Base-by-base conservation (phyloP, 495 filamentous ascomycete species). In the Daldinia loculata region DNA sequence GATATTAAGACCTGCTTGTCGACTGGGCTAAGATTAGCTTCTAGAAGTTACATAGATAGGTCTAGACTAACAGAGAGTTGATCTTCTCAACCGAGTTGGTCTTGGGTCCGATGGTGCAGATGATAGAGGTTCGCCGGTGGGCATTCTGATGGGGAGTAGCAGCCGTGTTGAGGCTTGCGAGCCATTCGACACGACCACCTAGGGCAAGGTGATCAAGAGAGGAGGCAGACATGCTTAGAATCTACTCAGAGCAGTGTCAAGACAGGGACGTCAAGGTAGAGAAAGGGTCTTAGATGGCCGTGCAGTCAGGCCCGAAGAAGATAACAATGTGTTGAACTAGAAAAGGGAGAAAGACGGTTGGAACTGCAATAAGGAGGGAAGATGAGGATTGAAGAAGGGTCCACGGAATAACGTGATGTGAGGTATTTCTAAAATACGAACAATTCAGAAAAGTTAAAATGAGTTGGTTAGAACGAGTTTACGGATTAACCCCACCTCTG, bases 21-120 rank as follows among this genome's bases (percentile, higher is more conserved):
- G 65, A 27, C 70, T 72, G 36, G 4, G 36, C 58, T 1, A 12
- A 34, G 3, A 41, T 72, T 27, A 72, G 61, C 50, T 61, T 64
- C 27, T 29, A 36, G 22, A 8, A 6, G 26, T 45, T 52, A 27
- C 12, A 11, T 6, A 15, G 27, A 30, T 14, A 19, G 38, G 4
- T 2, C 6, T n/a, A n/a, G 9, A 67, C 70, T 65, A 11, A 72
- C 74, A 99, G 90, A 79, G 89, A 84, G 80, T 98, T 97, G 83
- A 99, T 96, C 78, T 92, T 94, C 85, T 97, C 92, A 51, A 93
- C 91, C 50, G 93, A 97, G 86, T 99, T 99, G 60, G 96, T 98
- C 91, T 99, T 99, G 72, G 95, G 95, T 56, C 95, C 95, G 81
- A 99, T 99, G 78, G 95, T 99, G 82, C 95, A 92, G 80, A 99